Conservation (phyloP, 768 basidiomycete genomes). For the Leccinum aurantiacum region DNA sequence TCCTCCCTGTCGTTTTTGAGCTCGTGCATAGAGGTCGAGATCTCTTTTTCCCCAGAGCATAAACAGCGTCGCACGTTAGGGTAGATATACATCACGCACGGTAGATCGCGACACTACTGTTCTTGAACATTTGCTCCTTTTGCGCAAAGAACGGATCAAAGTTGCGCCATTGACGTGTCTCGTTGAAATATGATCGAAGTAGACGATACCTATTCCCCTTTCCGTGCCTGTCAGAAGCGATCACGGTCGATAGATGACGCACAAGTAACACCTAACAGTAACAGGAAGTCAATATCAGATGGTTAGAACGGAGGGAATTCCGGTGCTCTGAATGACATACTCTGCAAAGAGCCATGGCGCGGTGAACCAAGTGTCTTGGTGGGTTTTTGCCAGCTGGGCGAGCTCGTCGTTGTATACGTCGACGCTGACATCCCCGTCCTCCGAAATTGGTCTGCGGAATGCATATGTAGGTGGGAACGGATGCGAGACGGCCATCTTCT, state of each 20-base stretch:
- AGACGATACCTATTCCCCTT: slow-evolving; percentile 68
- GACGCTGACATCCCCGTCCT: slow-evolving; percentile 72
- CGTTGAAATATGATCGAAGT: slow-evolving; percentile 68
- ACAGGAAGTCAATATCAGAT: neutral
- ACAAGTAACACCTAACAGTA: slow-evolving; percentile 68
- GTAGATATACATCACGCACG: slow-evolving; percentile 46
- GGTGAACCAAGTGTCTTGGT: slow-evolving; percentile 80
- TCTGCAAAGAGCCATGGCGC: slow-evolving; percentile 97
- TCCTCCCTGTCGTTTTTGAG: slow-evolving; percentile 50
- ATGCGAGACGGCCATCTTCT: slow-evolving; percentile 24
- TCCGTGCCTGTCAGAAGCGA: neutral
- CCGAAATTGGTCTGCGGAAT: slow-evolving; percentile 55
- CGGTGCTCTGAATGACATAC: slow-evolving; percentile 42
- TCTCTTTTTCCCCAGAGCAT: slow-evolving; percentile 43
- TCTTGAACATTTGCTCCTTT: slow-evolving; percentile 80
- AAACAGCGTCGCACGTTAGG: neutral
- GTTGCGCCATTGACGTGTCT: slow-evolving; percentile 64
- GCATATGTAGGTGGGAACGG: neutral
- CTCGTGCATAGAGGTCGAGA: slow-evolving; percentile 71
- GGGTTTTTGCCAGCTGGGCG: slow-evolving; percentile 41
- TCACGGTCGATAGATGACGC: slow-evolving; percentile 21
- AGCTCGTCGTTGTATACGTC: slow-evolving; percentile 80
- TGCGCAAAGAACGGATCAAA: slow-evolving; percentile 84
- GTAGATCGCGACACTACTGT: slow-evolving; percentile 73
- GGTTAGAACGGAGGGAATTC: slow-evolving; percentile 2